Conservation (phyloP, 1,139 yeast genomes). For the Arxiozyma heterogenica region DNA sequence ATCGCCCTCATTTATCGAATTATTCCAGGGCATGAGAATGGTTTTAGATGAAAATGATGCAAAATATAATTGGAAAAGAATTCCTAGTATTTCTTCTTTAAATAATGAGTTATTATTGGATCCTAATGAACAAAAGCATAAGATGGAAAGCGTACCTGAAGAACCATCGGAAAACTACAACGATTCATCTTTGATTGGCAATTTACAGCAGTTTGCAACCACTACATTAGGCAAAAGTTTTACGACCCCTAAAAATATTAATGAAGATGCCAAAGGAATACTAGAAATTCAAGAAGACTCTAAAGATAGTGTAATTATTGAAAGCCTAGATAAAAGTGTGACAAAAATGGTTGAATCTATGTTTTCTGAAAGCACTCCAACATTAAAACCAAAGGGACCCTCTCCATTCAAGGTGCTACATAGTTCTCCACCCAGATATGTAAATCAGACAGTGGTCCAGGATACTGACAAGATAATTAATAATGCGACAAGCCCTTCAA, state of each 20-base stretch:
- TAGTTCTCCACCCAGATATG: constrained; percentile 8
- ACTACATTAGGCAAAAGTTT: background rate
- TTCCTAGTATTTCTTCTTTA: constrained; percentile 20
- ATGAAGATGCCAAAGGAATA: background rate
- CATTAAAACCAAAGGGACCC: background rate
- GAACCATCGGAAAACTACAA: background rate
- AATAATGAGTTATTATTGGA: constrained; percentile 7
- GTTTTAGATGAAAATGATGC: constrained; percentile 28
- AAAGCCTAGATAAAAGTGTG: background rate
- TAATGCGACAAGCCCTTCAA: background rate
- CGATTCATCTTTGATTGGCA: background rate
- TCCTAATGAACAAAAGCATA: background rate
- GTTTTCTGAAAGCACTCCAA: background rate
- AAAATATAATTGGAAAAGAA: constrained; percentile 25
- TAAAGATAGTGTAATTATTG: background rate
- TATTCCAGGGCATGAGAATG: constrained; percentile 26
- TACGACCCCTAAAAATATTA: background rate
- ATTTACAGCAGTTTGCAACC: background rate
- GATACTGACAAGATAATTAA: background rate
- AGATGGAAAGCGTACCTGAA: constrained; percentile 1
- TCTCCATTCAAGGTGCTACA: constrained; percentile 6
- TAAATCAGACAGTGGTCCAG: background rate
- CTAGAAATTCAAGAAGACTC: background rate
- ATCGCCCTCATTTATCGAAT: constrained; percentile 25
- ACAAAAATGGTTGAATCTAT: constrained; percentile 3